Percentiles rank a stretch among this genome's conserved stretches.
Conservation (phyloP, 805 yeast genomes). For the Candida coquimbonensis region DNA sequence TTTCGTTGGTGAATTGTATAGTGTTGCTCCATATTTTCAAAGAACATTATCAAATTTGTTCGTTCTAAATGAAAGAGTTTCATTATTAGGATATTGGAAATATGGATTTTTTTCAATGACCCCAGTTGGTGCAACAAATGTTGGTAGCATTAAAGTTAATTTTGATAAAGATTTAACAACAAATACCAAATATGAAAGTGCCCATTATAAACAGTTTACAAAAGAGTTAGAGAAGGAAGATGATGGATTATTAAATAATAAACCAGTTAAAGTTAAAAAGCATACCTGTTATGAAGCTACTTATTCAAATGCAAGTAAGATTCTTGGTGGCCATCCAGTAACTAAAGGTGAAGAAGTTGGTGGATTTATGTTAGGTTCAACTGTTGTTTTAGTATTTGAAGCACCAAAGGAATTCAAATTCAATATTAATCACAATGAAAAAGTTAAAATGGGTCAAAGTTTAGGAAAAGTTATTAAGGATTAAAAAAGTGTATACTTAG, state of each 20-base stretch:
- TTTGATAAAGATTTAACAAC: slow-evolving; percentile 89
- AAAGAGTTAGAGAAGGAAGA: slow-evolving; percentile 9
- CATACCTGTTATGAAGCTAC: slow-evolving; percentile 93
- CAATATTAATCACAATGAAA: slow-evolving; percentile 61
- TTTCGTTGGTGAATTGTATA: slow-evolving; percentile 89
- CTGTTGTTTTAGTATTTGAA: slow-evolving; percentile 95
- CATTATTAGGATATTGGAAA: slow-evolving; percentile 92
- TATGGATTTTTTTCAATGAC: slow-evolving; percentile 98
- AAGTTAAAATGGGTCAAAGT: slow-evolving; percentile 77
- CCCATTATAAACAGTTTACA: slow-evolving; percentile 17
- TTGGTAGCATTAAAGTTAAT: slow-evolving; percentile 87
- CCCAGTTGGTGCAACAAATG: slow-evolving; percentile 99
- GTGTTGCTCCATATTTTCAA: slow-evolving; percentile 96
- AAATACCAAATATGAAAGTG: slow-evolving; percentile 58
- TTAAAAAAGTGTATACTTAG: background rate
- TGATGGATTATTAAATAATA: background rate
- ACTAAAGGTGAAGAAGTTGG: slow-evolving; percentile 94
- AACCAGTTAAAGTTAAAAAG: slow-evolving; percentile 43
- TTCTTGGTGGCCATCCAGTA: slow-evolving; percentile 82
- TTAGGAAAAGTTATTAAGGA: slow-evolving; percentile 42
- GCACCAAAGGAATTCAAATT: slow-evolving; percentile 82
- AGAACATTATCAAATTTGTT: slow-evolving; percentile 78
- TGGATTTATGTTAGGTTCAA: slow-evolving; percentile 92
- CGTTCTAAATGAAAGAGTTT: slow-evolving; percentile 90
- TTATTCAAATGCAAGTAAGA: slow-evolving; percentile 67